These are phyloP conservation scores for Rhododendron mucronatum DNA, from an alignment of 148 eudicot genomes.

Conservation along the genomic window DNA sequence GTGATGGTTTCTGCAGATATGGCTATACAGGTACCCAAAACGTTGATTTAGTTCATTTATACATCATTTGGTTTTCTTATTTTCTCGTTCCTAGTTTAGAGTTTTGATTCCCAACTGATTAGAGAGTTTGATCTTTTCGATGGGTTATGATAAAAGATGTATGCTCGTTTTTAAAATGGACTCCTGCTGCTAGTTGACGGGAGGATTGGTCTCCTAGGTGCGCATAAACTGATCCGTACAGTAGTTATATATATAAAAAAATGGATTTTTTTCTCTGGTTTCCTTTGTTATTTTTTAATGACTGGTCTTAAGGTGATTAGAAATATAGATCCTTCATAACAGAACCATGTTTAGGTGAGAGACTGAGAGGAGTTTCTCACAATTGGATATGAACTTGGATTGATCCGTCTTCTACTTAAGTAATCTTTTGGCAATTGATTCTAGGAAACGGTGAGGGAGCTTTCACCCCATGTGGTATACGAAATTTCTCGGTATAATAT, in stretches of 20 bases:
- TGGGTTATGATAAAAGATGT: neutral
- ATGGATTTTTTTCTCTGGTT: too few species aligned
- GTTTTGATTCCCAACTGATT: neutral
- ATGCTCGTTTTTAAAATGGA: neutral
- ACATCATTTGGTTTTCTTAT: neutral
- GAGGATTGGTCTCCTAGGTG: too few species aligned
- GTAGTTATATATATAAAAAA: too few species aligned
- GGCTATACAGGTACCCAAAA: slow-evolving; percentile 40
- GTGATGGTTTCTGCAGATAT: slow-evolving; percentile 34
- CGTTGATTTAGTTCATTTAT: neutral
- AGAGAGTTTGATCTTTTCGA: neutral
- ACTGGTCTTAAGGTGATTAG: neutral
- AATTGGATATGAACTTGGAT: neutral
- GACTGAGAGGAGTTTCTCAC: neutral
- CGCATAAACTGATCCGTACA: too few species aligned
- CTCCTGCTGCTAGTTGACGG: too few species aligned
- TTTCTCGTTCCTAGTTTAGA: neutral
- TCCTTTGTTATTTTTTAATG: neutral
- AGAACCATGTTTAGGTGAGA: neutral
- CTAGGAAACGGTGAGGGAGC: neutral
- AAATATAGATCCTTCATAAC: too few species aligned
- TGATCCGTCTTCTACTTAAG: too few species aligned
- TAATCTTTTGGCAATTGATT: neutral
- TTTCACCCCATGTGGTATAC: neutral
- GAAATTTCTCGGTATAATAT: neutral